Evolutionary conservation across 1,139 yeast species (phyloP).

Genomic region (Kodamaea plutei): DNA sequence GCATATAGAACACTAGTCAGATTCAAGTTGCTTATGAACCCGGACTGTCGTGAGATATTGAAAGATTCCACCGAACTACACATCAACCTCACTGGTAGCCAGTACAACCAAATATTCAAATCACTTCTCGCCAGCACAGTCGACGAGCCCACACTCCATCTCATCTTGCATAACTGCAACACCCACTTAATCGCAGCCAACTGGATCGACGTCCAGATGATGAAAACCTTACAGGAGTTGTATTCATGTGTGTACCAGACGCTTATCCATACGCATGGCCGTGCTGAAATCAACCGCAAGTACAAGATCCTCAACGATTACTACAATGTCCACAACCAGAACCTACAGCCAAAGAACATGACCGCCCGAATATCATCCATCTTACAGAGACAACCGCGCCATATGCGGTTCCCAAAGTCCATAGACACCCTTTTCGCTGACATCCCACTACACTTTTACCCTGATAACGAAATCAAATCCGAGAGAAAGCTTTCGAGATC

Average conservation of each 20-base stretch:
- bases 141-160: slow-evolving; percentile 11
- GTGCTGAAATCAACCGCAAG: slow-evolving; percentile 12
- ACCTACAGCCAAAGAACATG: no score
- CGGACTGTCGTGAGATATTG: slow-evolving; percentile 4
- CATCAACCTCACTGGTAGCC: slow-evolving; percentile 18
- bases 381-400: no score
- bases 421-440: slow-evolving; percentile 9
- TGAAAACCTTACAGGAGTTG: slow-evolving; percentile 20
- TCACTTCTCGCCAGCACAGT: slow-evolving; percentile 9
- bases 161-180: slow-evolving; percentile 26
- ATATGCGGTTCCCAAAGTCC: no score
- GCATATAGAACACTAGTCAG: slow-evolving; percentile 14
- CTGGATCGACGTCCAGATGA: slow-evolving; percentile 24
- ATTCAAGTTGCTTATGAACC: slow-evolving; percentile 2
- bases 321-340: slow-evolving; percentile 20
- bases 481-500: slow-evolving; percentile 18
- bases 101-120: slow-evolving; percentile 16
- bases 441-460: slow-evolving; percentile 24
- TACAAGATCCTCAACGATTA: slow-evolving; percentile 26
- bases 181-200: slow-evolving; percentile 27
- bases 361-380: no score
- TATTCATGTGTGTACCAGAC: slow-evolving; percentile 23
- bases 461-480: slow-evolving; percentile 21
- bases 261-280: slow-evolving; percentile 14
- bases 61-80: slow-evolving; percentile 1